These are phyloP conservation scores for Salvia rosmarinus DNA, from an alignment of 257 asterid genomes.

Conservation along the genomic window DNA sequence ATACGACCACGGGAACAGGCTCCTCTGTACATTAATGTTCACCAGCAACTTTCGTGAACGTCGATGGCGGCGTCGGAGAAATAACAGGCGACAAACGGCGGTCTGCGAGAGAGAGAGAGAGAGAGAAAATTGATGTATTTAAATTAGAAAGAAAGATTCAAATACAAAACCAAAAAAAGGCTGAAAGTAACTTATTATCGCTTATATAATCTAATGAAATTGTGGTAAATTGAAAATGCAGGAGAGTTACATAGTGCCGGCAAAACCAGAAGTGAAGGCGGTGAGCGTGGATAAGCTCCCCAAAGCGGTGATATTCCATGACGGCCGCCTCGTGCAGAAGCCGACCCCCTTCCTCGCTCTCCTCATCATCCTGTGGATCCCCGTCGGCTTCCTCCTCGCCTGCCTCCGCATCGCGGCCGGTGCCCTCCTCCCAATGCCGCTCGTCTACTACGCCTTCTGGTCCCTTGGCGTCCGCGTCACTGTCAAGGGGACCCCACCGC, in stretches of 20 bases:
- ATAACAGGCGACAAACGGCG: no score
- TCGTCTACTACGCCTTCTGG: constrained; percentile 59
- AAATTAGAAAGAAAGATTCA: no score
- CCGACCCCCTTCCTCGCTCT: constrained; percentile 62
- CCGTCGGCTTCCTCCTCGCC: constrained; percentile 64
- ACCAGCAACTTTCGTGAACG: no score
- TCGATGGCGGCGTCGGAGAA: no score
- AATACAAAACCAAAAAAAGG: no score
- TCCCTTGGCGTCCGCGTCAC: constrained; percentile 63
- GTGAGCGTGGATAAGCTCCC: constrained; percentile 57
- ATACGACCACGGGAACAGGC: no score
- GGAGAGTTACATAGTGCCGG: constrained; percentile 65
- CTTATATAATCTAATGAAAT: no score
- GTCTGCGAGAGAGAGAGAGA: no score
- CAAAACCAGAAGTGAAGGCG: constrained; percentile 29
- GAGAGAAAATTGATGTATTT: no score
- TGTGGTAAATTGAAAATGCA: no score
- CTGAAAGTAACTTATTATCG: no score
- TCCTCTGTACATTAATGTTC: no score
- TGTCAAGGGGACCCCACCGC: constrained; percentile 69
- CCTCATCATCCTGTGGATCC: constrained; percentile 68
- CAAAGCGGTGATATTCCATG: constrained; percentile 73
- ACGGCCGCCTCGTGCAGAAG: constrained; percentile 75
- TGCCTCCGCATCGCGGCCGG: constrained; percentile 69
- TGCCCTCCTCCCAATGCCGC: constrained; percentile 66